A percentile compares a stretch with the other conserved stretches of the same genome.
Conservation (phyloP, 345 rosid genomes). For the Sonneratia caseolaris region DNA sequence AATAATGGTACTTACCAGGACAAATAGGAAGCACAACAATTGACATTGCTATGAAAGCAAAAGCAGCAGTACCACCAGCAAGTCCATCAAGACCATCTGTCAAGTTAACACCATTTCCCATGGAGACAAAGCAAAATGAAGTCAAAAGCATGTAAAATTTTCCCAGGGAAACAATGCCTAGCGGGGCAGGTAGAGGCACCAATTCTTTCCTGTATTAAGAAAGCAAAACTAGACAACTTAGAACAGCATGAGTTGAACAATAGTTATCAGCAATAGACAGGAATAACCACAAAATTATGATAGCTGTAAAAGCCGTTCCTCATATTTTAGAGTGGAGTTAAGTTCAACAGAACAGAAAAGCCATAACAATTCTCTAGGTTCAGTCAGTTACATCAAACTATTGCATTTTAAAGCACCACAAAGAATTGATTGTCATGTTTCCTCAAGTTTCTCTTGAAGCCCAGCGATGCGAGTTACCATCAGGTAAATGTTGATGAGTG, state of each 20-base stretch:
- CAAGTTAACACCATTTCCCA: slow-evolving; percentile 68
- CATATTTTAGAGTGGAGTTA: neutral
- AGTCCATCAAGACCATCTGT: slow-evolving; percentile 85
- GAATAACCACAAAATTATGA: neutral
- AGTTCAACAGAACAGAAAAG: neutral
- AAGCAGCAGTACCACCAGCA: slow-evolving; percentile 75
- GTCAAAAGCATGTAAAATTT: slow-evolving; percentile 57
- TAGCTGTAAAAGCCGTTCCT: neutral
- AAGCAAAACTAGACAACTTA: neutral
- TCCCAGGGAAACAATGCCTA: slow-evolving; percentile 72
- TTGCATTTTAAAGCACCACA: neutral
- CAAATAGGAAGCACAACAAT: slow-evolving; percentile 81
- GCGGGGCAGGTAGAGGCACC: slow-evolving; percentile 75
- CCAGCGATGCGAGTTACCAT: slow-evolving; percentile 69
- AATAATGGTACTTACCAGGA: slow-evolving; percentile 47
- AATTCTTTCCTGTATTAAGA: slow-evolving; percentile 58
- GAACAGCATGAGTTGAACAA: neutral
- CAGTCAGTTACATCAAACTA: neutral
- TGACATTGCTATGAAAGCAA: slow-evolving; percentile 84
- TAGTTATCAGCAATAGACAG: neutral
- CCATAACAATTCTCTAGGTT: neutral
- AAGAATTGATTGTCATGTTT: neutral
- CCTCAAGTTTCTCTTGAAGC: slow-evolving; percentile 16
- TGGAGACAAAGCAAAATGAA: slow-evolving; percentile 67
- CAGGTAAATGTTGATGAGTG: slow-evolving; percentile 56